These are phyloP conservation scores for Skeletonema tropicum DNA, from an alignment of 108 stramenopile genomes.

Conservation along the genomic window DNA sequence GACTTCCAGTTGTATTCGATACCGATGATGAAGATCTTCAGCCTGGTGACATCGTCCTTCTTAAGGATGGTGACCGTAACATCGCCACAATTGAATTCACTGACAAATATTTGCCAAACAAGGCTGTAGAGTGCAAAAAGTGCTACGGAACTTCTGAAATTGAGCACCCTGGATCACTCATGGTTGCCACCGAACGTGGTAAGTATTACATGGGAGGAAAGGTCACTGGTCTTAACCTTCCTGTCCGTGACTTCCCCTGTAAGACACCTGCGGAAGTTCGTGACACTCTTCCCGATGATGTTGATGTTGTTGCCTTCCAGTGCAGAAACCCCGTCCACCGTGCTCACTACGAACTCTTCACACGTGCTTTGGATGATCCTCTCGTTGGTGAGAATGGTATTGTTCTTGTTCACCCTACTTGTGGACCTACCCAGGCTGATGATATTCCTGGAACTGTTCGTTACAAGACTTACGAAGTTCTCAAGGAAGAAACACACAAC, in stretches of 20 bases:
- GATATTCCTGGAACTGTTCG: constrained; percentile 91
- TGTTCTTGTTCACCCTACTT: constrained; percentile 98
- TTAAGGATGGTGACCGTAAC: constrained; percentile 93
- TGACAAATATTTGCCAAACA: constrained; percentile 94
- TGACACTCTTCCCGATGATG: constrained; percentile 90
- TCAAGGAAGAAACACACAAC: constrained; percentile 94
- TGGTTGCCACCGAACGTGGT: constrained; percentile 98
- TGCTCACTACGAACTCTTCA: constrained; percentile 99
- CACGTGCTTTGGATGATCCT: constrained; percentile 95
- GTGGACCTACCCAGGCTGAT: constrained; percentile 98
- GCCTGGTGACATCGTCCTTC: constrained; percentile 91
- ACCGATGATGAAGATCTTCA: constrained; percentile 90
- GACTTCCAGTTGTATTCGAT: constrained; percentile 98
- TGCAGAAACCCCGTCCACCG: constrained; percentile 99
- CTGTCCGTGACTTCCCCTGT: constrained; percentile 97
- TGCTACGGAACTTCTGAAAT: constrained; percentile 97
- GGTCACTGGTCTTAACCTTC: constrained; percentile 95
- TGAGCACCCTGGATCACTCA: constrained; percentile 97
- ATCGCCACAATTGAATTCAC: constrained; percentile 95
- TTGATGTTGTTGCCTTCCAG: constrained; percentile 99
- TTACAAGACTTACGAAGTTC: constrained; percentile 98
- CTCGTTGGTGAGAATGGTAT: constrained; percentile 88
- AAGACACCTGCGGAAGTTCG: constrained; percentile 96
- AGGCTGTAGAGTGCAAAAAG: constrained; percentile 90
- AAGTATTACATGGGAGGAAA: constrained; percentile 98